Evolutionary conservation across 1,284 basidiomycete genomes (phyloP), one percentile per base, ranked within the genome.

Genomic region (Moesziomyces globuligerus): DNA sequence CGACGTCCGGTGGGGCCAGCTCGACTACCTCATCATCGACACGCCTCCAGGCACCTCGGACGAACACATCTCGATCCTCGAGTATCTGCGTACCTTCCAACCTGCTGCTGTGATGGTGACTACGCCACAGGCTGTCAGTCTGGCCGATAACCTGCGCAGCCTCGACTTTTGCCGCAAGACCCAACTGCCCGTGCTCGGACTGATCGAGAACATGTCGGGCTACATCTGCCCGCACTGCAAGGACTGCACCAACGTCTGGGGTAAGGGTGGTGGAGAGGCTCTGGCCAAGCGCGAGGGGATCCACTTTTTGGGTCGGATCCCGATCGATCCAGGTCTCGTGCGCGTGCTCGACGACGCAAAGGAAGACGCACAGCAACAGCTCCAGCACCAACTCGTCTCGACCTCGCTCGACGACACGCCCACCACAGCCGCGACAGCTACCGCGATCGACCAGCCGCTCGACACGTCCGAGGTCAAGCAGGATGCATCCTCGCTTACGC

Each of bases 181-280:
- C 45, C 86, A 87, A 28, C 85, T 98, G 9, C 93, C 91, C 5
- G 89, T 99, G n/a, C 84, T 97, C 43, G 96, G 96, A 7, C 84
- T 99, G 47, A 90, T 99, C 65, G 96, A 98, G 83, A 99, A 98
- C 84, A 98, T 98, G 96, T 93, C 93, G 58, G 96, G 96, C 38
- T 98, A 97, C 84, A 91, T 92, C 10, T 99, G 96, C 80, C 95
- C 95, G 21, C 84, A 85, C 60, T 85, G 84, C 56, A 90, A 91
- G 23, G 94, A 98, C 83, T 87, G 97, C 72, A 93, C 90, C 83
- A 93, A 96, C 80, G 89, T 96, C 47, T 99, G 98, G 84, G 96
- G 94, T 7, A 91, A 89, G 10, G 94, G 94, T 11, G 96, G 96
- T 2, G 96, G 94, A 0, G 88, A 91, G 84, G 76, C 79, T 10